These are phyloP conservation scores for Sutorius australiensis DNA, from an alignment of 768 basidiomycete species.

Conservation along the genomic window DNA sequence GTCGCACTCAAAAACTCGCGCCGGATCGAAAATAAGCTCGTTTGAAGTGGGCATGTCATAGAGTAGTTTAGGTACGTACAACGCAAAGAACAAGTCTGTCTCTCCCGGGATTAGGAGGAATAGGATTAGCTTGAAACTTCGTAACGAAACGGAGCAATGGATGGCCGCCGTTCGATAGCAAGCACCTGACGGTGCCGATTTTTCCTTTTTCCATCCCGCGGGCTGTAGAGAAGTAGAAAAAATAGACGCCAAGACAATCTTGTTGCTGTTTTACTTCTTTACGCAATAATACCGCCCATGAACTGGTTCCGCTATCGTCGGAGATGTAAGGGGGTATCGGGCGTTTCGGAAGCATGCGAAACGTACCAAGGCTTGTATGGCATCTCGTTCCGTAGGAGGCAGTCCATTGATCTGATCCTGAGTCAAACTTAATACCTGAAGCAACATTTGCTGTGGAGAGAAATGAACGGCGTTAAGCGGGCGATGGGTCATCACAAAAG, in stretches of 20 bases:
- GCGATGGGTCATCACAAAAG: no score
- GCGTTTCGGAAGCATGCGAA: background rate
- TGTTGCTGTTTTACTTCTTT: background rate
- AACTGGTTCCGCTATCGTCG: conserved; percentile 32
- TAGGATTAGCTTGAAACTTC: background rate
- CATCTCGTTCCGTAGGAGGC: conserved; percentile 71
- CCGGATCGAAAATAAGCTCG: conserved; percentile 52
- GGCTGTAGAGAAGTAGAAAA: background rate
- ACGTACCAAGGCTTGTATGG: conserved; percentile 76
- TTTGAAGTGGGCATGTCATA: conserved; percentile 13
- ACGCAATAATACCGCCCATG: conserved; percentile 32
- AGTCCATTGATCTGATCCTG: conserved; percentile 80
- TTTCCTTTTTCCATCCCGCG: background rate
- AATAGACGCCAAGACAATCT: background rate
- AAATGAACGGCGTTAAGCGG: background rate
- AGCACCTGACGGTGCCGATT: no score
- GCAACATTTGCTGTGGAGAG: conserved; percentile 63
- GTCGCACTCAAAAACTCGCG: conserved; percentile 62
- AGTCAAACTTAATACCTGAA: conserved; percentile 81
- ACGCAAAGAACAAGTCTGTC: background rate
- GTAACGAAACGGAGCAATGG: background rate
- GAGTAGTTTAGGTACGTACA: conserved; percentile 9
- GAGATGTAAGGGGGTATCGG: background rate
- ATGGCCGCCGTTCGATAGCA: background rate
- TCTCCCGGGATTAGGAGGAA: background rate